Evolutionary conservation across 2,329 filamentous ascomycete genomes (phyloP), one percentile per base, ranked within the genome.

Genomic region (Fusarium foetens): DNA sequence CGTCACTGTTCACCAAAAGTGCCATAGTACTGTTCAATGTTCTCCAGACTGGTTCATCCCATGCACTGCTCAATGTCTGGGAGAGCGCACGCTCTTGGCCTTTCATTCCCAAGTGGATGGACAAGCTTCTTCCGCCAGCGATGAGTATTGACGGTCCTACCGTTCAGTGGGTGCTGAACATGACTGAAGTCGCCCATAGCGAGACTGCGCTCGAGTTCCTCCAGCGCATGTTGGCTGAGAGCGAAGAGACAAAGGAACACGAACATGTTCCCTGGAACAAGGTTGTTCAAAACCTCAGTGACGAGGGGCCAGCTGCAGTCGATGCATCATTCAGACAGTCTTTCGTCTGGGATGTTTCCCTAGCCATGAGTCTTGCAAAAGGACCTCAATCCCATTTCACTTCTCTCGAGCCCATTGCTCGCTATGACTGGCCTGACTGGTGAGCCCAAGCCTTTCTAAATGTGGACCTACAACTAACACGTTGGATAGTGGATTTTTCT

Each of bases 371-470:
- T 9, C 55, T 72, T 10, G 70, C 71, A 0, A 67, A 62, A 11
- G 68, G 65, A 3, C 58, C 64, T 11, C 68, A 70, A 19, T 54
- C 70, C 4, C 71, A 65, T 21, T 78, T 77, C 41, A 62, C 72
- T 39, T 58, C 54, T 9, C 62, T 83, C 42, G 74, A 80, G 38
- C 78, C 80, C 4, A 63, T 81, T 14, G 73, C 74, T 27, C 74
- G 81, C 9, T 78, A 80, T 48, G 81, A 82, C 75, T 83, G 81
- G 81, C 72, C 80, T 33, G 81, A 83, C 48, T 80, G 79, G 81
- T 83, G 70, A 78, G 80, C 71, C 12, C 5, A 23, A 27, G 9
- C 4, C 19, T 29, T 8, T 19, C 16, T 8, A 19, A 27, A 11
- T 16, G 8, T 19, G 5, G 11, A 19, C 31, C 5, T 8, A n/a